These are phyloP conservation scores for Phalaenopsis hybrid DNA, from an alignment of 116 monocot genomes.

Conservation along the genomic window DNA sequence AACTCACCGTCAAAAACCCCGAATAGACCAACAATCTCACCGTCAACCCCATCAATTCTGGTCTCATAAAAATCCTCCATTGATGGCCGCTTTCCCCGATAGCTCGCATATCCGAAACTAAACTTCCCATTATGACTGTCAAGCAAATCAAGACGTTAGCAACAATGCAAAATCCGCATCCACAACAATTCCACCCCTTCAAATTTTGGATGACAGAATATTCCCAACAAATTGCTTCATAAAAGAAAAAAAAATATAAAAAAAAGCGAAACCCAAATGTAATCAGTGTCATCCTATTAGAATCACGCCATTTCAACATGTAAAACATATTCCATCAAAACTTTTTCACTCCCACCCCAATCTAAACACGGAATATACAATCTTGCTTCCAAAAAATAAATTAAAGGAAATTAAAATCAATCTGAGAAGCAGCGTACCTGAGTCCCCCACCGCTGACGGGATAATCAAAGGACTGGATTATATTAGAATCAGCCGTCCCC, in stretches of 20 bases:
- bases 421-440: constrained; percentile 24
- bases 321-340: not conserved
- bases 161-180: not conserved
- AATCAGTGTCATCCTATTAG: not conserved
- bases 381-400: not conserved
- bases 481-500: constrained; percentile 2
- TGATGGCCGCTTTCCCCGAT: constrained; percentile 79
- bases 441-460: constrained; percentile 59
- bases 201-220: constrained; percentile 5
- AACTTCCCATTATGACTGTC: constrained; percentile 86
- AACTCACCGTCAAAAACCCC: constrained; percentile 92
- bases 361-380: not conserved
- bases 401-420: not conserved
- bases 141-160: constrained; percentile 6
- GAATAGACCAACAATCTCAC: constrained; percentile 84
- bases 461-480: constrained; percentile 17
- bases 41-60: constrained; percentile 84
- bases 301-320: not conserved
- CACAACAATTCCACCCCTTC: not conserved
- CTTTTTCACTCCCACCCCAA: not conserved
- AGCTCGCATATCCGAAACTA: constrained; percentile 96
- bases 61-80: constrained; percentile 98
- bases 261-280: not conserved
- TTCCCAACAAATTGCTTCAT: not conserved
- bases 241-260: not conserved